These are phyloP conservation scores for Polytrichum formosum DNA, from an alignment of 225 moss, liverwort and hornwort species.

Conservation along the genomic window DNA sequence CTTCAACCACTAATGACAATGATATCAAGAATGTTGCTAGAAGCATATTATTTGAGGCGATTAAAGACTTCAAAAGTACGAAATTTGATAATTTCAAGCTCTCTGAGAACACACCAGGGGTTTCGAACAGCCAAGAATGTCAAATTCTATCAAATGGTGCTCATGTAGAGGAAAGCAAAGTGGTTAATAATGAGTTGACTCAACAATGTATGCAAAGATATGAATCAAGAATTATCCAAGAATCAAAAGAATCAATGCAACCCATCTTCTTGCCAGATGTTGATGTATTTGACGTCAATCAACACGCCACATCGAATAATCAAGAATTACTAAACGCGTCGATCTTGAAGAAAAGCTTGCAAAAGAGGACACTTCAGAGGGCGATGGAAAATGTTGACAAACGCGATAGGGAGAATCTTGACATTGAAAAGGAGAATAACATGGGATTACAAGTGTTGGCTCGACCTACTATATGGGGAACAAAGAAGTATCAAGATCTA, in stretches of 20 bases:
- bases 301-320: too few relatives aligned
- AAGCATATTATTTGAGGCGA: not conserved
- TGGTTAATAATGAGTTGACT: too few relatives aligned
- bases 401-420: not conserved
- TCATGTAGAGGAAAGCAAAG: not conserved
- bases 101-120: not conserved
- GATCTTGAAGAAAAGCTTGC: not conserved
- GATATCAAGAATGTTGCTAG: not conserved
- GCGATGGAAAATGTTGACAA: slow-evolving; percentile 2
- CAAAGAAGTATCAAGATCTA: slow-evolving; percentile 1
- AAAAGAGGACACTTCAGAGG: not conserved
- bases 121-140: not conserved
- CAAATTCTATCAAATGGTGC: not conserved
- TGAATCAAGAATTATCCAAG: not conserved
- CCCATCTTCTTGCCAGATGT: too few relatives aligned
- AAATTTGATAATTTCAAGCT: not conserved
- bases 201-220: not conserved
- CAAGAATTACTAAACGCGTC: not conserved
- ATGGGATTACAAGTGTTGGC: not conserved
- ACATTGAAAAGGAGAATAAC: not conserved
- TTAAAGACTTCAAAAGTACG: not conserved
- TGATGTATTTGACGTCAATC: too few relatives aligned
- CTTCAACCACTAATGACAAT: too few relatives aligned
- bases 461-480: slow-evolving; percentile 4
- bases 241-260: too few relatives aligned